Percentiles rank a stretch among this genome's conserved stretches.
Conservation (phyloP, 345 rosid species). For the Angophora floribunda region DNA sequence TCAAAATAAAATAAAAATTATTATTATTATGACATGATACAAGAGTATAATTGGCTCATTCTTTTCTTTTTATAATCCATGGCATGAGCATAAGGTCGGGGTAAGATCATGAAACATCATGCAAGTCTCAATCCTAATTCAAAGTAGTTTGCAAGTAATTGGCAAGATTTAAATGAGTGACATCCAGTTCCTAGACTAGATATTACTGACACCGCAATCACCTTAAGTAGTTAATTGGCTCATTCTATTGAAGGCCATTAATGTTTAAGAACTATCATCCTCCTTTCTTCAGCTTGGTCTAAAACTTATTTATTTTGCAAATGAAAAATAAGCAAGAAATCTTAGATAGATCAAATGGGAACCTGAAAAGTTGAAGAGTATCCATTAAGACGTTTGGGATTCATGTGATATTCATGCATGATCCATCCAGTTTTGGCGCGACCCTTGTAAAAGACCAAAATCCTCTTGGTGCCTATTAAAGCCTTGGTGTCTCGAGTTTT, state of each 20-base stretch:
- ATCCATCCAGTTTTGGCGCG: not conserved
- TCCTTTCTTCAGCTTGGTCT: no score
- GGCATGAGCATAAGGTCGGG: not conserved
- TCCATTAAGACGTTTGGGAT: not conserved
- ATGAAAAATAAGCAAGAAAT: not conserved
- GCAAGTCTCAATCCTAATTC: not conserved
- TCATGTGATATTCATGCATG: slow-evolving; percentile 2
- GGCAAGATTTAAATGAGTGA: not conserved
- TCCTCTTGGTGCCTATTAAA: not conserved
- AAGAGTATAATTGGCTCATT: not conserved
- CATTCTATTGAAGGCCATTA: no score
- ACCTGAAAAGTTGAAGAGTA: not conserved
- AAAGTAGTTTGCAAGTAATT: no score
- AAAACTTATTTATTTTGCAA: not conserved
- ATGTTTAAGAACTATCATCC: not conserved
- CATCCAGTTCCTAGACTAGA: no score
- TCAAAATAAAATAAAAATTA: no score
- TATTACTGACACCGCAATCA: no score
- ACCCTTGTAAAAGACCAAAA: not conserved
- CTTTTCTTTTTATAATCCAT: not conserved
- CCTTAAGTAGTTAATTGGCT: not conserved
- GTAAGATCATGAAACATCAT: not conserved
- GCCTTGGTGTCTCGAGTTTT: not conserved
- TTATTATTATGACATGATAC: not conserved
- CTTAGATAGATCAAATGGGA: not conserved